Conservation (phyloP, 2,329 filamentous ascomycete species). For the Harringtonia aguacate region DNA sequence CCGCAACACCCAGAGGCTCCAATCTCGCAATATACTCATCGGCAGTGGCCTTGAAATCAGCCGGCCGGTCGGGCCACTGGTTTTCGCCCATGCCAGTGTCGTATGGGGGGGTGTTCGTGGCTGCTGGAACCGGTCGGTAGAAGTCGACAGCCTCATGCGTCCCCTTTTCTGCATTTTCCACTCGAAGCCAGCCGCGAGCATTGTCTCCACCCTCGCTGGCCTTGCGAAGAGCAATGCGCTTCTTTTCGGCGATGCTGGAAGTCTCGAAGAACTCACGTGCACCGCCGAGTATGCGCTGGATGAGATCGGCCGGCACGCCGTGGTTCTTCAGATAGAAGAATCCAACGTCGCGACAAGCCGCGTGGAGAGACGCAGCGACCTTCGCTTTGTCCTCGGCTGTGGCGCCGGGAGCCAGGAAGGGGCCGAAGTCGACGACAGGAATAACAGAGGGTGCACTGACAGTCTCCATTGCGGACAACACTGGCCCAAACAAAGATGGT, state of each 20-base stretch:
- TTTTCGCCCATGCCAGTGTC: slow-evolving; percentile 3
- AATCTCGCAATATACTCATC: slow-evolving; percentile 1
- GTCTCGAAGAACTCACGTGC: slow-evolving; percentile 4
- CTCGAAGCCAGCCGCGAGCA: slow-evolving; percentile 4
- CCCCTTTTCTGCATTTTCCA: slow-evolving; percentile 1
- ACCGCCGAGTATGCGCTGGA: slow-evolving; percentile 10
- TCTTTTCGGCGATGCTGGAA: background rate
- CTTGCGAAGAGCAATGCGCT: slow-evolving; percentile 1
- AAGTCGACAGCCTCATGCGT: slow-evolving; percentile 5
- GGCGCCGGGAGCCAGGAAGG: background rate
- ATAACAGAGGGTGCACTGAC: background rate
- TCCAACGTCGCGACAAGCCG: slow-evolving; percentile 6
- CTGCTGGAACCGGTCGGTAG: background rate
- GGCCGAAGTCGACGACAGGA: slow-evolving; percentile 4
- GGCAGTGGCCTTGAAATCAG: background rate
- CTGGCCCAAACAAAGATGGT: no score
- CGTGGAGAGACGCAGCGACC: background rate
- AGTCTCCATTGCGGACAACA: background rate
- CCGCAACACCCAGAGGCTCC: background rate
- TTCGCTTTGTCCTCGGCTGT: background rate
- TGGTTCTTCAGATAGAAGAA: slow-evolving; percentile 47
- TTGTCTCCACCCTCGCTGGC: slow-evolving; percentile 4
- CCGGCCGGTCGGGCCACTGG: slow-evolving; percentile 3
- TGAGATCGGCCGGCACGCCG: slow-evolving; percentile 25
- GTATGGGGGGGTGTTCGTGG: background rate